Percentiles rank a stretch among this genome's conserved stretches.
phyloP scores from a whole-genome alignment of 495 filamentous ascomycete species.

The Lentithecium fluviatile region DNA sequence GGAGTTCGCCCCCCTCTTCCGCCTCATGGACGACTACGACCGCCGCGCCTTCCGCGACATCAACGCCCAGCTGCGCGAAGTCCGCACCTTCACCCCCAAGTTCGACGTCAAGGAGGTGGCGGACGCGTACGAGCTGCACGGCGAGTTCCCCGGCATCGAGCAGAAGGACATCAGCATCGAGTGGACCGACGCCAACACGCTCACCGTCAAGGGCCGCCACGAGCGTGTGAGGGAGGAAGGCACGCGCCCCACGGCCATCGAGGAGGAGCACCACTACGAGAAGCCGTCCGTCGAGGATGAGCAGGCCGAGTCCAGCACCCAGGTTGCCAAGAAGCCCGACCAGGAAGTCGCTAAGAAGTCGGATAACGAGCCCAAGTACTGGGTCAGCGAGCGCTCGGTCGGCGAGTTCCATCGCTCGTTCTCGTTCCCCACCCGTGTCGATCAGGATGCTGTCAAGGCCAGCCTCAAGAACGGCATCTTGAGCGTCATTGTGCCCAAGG shows the following conservation, averaged over 20 bases:
- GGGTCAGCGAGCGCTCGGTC: slow-evolving; percentile 75
- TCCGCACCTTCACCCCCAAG: slow-evolving; percentile 61
- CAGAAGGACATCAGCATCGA: slow-evolving; percentile 78
- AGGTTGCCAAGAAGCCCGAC: slow-evolving; percentile 16
- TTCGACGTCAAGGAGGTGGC: slow-evolving; percentile 78
- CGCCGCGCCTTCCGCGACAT: slow-evolving; percentile 36
- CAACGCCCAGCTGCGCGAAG: slow-evolving; percentile 33
- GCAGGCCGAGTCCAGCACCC: slow-evolving; percentile 38
- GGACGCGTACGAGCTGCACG: slow-evolving; percentile 73
- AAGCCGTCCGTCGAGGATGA: slow-evolving; percentile 66
- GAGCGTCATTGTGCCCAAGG: slow-evolving; percentile 73
- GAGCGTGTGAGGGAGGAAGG: slow-evolving; percentile 49
- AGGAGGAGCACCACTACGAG: slow-evolving; percentile 38
- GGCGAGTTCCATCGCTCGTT: slow-evolving; percentile 81
- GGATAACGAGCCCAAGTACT: slow-evolving; percentile 60
- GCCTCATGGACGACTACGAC: slow-evolving; percentile 74
- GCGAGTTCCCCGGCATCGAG: slow-evolving; percentile 81
- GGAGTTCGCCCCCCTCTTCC: slow-evolving; percentile 68
- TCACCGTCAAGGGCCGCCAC: slow-evolving; percentile 68
- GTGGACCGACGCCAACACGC: slow-evolving; percentile 75
- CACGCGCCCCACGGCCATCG: slow-evolving; percentile 43
- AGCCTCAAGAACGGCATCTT: slow-evolving; percentile 73
- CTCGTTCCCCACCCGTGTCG: slow-evolving; percentile 69
- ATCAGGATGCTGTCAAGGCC: slow-evolving; percentile 76
- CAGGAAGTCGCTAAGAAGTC: slow-evolving; percentile 35